Evolutionary conservation across 805 yeast genomes (phyloP).

Genomic region (Candida pseudofarinosa): DNA sequence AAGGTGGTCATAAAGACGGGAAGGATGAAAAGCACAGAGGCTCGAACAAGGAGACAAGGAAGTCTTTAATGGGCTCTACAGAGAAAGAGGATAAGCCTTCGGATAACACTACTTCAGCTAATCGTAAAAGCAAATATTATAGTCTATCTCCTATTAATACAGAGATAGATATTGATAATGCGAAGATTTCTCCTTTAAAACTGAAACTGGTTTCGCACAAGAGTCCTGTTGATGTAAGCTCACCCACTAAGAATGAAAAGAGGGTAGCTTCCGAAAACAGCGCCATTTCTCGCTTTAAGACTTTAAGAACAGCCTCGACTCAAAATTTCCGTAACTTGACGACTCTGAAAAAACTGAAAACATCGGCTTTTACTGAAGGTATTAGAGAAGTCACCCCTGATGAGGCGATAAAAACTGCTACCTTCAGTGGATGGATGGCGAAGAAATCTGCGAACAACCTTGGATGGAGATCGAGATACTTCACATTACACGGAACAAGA

Average conservation of each 20-base stretch:
- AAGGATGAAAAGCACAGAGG: constrained; percentile 1
- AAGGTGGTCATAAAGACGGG: background rate
- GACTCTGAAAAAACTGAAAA: constrained; percentile 54
- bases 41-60: constrained; percentile 1
- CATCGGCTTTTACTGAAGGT: constrained; percentile 86
- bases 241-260: constrained; percentile 15
- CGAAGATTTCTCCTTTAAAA: constrained; percentile 34
- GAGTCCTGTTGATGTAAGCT: constrained; percentile 3
- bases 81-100: background rate
- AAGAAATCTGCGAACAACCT: constrained; percentile 78
- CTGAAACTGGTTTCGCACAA: constrained; percentile 19
- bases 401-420: constrained; percentile 73
- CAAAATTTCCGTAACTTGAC: constrained; percentile 45
- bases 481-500: constrained; percentile 88
- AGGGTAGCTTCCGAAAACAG: constrained; percentile 37
- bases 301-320: constrained; percentile 51
- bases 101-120: constrained; percentile 21
- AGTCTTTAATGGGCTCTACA: background rate
- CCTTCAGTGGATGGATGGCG: constrained; percentile 91
- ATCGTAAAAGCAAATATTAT: constrained; percentile 11
- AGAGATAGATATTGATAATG: constrained; percentile 28
- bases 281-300: constrained; percentile 41
- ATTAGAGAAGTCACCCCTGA: constrained; percentile 70
- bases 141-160: constrained; percentile 6
- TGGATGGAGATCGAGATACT: constrained; percentile 84